These are phyloP conservation scores for Yamadazyma epiphylla DNA, from an alignment of 1,139 yeast species.

Conservation along the genomic window DNA sequence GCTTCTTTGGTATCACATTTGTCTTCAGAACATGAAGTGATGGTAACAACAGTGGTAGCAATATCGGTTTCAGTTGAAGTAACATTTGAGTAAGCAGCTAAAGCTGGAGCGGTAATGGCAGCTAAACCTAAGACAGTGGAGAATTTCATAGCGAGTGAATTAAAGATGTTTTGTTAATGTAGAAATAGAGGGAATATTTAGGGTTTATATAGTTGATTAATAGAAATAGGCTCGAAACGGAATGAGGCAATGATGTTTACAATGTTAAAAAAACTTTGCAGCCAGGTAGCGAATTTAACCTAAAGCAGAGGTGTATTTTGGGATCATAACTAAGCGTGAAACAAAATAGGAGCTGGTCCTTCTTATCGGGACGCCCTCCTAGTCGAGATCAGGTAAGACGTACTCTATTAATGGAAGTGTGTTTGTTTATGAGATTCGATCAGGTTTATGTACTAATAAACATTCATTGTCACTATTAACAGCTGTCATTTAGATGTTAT, in stretches of 20 bases:
- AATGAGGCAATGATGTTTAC: neutral
- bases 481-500: too few species aligned
- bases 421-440: too few species aligned
- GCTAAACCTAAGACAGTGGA: constrained; percentile 21
- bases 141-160: constrained; percentile 29
- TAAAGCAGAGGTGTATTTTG: too few species aligned
- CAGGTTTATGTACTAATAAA: too few species aligned
- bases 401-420: too few species aligned
- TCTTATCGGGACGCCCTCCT: too few species aligned
- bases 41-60: constrained; percentile 35
- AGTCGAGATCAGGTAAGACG: too few species aligned
- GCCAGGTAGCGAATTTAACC: neutral
- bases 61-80: constrained; percentile 23
- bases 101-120: constrained; percentile 17
- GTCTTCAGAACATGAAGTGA: constrained; percentile 44
- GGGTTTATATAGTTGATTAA: constrained; percentile 1
- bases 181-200: constrained; percentile 3
- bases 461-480: too few species aligned
- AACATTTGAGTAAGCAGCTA: constrained; percentile 12
- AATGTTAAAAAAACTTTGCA: neutral
- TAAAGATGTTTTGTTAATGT: too few species aligned
- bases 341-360: too few species aligned
- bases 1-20: constrained; percentile 23
- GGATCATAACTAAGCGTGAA: too few species aligned
- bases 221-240: constrained; percentile 2